These are phyloP conservation scores for Clathrus columnatus DNA, from an alignment of 768 basidiomycete genomes.

Conservation along the genomic window DNA sequence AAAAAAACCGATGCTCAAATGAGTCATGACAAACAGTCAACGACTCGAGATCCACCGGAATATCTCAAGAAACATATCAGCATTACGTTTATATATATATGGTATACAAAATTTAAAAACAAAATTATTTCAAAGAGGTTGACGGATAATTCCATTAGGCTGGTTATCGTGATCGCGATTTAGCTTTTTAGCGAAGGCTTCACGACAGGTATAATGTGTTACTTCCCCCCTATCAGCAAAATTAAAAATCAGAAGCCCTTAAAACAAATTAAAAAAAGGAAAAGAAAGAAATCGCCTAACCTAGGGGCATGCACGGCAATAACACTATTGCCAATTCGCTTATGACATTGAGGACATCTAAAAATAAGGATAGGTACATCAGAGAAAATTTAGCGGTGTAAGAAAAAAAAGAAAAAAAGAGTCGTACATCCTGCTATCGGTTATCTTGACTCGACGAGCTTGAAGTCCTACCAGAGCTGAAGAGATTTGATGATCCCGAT, in stretches of 20 bases:
- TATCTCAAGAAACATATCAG: not conserved
- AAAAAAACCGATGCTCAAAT: not conserved
- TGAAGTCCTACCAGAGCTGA: slow-evolving; percentile 68
- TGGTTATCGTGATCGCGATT: not conserved
- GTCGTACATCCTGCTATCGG: slow-evolving; percentile 86
- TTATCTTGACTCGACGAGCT: slow-evolving; percentile 75
- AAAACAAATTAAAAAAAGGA: too few relatives aligned
- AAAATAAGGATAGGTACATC: too few relatives aligned
- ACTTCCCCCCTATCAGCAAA: slow-evolving; percentile 68
- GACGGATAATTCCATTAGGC: not conserved
- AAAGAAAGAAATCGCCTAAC: too few relatives aligned
- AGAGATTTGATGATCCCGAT: slow-evolving; percentile 71
- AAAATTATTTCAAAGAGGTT: not conserved
- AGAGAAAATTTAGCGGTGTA: slow-evolving; percentile 7
- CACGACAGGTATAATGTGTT: slow-evolving; percentile 93
- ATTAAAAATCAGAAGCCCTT: slow-evolving; percentile 1
- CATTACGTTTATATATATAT: too few relatives aligned
- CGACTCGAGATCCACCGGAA: too few relatives aligned
- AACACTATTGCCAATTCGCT: slow-evolving; percentile 85
- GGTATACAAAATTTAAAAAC: not conserved
- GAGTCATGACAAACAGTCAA: not conserved
- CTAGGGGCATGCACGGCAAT: slow-evolving; percentile 89
- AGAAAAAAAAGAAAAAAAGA: not conserved
- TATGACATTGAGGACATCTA: slow-evolving; percentile 94
- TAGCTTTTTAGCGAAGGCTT: slow-evolving; percentile 50